Evolutionary conservation across 2,329 filamentous ascomycete species (phyloP).

Genomic region (Dactylellina sp.): DNA sequence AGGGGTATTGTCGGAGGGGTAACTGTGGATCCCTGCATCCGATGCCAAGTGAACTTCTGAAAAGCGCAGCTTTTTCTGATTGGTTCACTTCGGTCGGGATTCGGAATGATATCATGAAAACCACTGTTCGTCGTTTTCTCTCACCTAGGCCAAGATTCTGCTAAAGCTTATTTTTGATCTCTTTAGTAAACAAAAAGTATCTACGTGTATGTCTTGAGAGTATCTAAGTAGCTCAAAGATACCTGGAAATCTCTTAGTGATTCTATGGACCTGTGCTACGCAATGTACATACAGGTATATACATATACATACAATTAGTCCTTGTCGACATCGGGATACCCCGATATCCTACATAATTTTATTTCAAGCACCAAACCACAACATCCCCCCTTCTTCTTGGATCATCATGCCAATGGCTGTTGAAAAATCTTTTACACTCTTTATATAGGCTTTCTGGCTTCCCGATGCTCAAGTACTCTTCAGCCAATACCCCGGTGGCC

Average conservation of each 20-base stretch:
- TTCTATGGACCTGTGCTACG: no score
- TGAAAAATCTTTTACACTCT: conserved; percentile 60
- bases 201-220: no score
- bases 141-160: no score
- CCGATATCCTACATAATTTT: no score
- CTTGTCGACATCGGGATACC: no score
- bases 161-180: no score
- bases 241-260: no score
- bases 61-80: not conserved
- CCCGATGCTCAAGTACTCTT: conserved; percentile 26
- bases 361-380: conserved; percentile 57
- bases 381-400: conserved; percentile 58
- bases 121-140: no score
- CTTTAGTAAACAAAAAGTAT: no score
- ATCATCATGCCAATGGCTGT: conserved; percentile 61
- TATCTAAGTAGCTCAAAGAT: no score
- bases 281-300: no score
- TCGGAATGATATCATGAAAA: not conserved
- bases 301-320: no score
- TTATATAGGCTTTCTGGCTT: conserved; percentile 19
- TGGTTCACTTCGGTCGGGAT: conserved; percentile 12
- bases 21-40: conserved; percentile 23
- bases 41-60: conserved; percentile 13
- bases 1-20: conserved; percentile 14
- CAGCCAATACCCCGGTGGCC: conserved; percentile 54